phyloP scores from a whole-genome alignment of 2,329 filamentous ascomycete species.

The Botrytis porri region DNA sequence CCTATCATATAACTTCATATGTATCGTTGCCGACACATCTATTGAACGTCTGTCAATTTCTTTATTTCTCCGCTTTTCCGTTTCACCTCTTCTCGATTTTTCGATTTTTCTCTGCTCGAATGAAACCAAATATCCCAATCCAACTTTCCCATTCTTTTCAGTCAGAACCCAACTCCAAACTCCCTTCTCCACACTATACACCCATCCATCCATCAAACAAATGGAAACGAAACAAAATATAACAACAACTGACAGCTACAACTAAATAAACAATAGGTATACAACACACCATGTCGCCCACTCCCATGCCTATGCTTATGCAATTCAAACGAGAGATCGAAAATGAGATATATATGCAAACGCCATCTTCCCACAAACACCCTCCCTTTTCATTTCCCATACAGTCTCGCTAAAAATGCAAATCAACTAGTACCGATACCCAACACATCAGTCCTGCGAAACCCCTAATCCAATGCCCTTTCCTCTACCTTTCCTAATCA shows the following conservation, averaged over 20 bases:
- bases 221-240: not conserved
- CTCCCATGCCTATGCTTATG: not conserved
- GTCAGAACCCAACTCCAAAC: not conserved
- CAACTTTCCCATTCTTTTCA: not conserved
- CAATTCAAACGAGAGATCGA: not conserved
- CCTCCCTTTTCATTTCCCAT: not conserved
- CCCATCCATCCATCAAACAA: not conserved
- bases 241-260: not conserved
- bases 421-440: not conserved
- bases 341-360: not conserved
- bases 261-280: not conserved
- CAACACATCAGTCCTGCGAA: not conserved
- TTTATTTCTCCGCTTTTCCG: not conserved
- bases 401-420: too few relatives aligned
- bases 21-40: not conserved
- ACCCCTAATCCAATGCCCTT: conserved; percentile 71
- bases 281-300: not conserved
- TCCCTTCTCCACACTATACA: not conserved
- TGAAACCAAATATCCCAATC: not conserved
- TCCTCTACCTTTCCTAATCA: conserved; percentile 62
- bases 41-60: not conserved
- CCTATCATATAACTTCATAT: not conserved
- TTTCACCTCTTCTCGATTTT: not conserved
- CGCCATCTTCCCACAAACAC: not conserved
- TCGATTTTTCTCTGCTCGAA: not conserved